Evolutionary conservation across 2,329 filamentous ascomycete species (phyloP), one percentile per base, ranked within the genome.

Genomic region (Ophidiomyces ophidiicola): DNA sequence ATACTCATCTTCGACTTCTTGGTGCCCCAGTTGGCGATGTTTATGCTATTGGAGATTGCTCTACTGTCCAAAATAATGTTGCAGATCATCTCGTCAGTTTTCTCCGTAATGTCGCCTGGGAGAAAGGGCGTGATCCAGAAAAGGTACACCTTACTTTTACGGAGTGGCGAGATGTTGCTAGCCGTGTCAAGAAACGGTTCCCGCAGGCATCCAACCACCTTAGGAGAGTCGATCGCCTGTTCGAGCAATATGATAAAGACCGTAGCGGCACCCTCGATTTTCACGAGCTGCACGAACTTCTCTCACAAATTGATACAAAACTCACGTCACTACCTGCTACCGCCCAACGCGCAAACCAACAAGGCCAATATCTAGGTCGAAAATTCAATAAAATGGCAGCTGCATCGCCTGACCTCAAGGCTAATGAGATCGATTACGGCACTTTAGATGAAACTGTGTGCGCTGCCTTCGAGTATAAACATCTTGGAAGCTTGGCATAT

Each of bases 11-110:
- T 6, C 84, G 90, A 28, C 67, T 98, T 0, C 82, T 81, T 44
- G 90, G 90, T 38, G 76, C 90, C 0, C 90, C 90, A 0, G 64
- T 96, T 0, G 90, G 90, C 25, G 88, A 96, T 45, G 86, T 98
- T 15, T 98, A 98, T 55, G 87, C 87, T 33, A 86, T 98, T 46
- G 90, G 90, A 10, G 90, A 98, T 63, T 96, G 90, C 64, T 72
- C 84, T 5, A 98, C 92, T 0, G 88, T 98, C 0, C 92, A 98
- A 56, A 98, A 98, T 67, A 98, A 98, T 51, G 71, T 96, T 1
- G 83, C 87, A 2, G 84, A 93, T 54, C 80, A 94, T 63, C 79
- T 98, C 51, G 72, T 94, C 33, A 80, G 76, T 14, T 98, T 96
- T 63, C 72, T 98, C 7, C 85, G 86, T 45, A 84, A 78, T 11